A percentile compares a stretch with the other conserved stretches of the same genome.
phyloP scores from a whole-genome alignment of 139 green algal species.

The Chlamydomonas sphaeroides region DNA sequence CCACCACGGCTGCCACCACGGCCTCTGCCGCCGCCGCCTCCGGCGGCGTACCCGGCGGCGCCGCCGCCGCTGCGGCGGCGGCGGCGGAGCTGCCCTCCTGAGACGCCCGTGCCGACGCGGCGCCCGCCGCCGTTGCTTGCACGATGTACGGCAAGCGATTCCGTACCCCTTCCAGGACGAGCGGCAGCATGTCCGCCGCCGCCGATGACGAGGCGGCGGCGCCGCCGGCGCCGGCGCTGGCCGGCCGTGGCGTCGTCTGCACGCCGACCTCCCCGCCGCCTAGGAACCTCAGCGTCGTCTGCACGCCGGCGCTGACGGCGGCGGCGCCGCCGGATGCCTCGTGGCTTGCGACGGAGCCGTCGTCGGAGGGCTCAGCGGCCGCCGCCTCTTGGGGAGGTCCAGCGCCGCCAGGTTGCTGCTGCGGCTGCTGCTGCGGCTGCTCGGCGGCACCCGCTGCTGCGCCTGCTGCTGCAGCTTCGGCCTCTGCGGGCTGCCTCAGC shows the following conservation, averaged over 20 bases:
- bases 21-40: not conserved
- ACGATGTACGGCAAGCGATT: not conserved
- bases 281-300: not conserved
- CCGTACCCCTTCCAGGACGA: constrained; percentile 4
- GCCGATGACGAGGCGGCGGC: not conserved
- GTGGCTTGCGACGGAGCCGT: too few relatives aligned
- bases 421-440: too few relatives aligned
- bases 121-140: not conserved
- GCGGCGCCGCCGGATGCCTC: too few relatives aligned
- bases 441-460: too few relatives aligned
- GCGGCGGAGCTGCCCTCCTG: constrained; percentile 8
- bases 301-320: not conserved
- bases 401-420: not conserved
- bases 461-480: too few relatives aligned
- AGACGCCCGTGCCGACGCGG: not conserved
- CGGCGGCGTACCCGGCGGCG: not conserved
- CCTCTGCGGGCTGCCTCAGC: too few relatives aligned
- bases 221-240: not conserved
- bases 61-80: not conserved
- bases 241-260: not conserved
- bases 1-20: not conserved
- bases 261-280: too few relatives aligned
- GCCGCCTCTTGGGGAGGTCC: too few relatives aligned
- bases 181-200: not conserved
- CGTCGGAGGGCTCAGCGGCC: too few relatives aligned